Conservation (phyloP, 352 stramenopile species). For the Pythium sp. region DNA sequence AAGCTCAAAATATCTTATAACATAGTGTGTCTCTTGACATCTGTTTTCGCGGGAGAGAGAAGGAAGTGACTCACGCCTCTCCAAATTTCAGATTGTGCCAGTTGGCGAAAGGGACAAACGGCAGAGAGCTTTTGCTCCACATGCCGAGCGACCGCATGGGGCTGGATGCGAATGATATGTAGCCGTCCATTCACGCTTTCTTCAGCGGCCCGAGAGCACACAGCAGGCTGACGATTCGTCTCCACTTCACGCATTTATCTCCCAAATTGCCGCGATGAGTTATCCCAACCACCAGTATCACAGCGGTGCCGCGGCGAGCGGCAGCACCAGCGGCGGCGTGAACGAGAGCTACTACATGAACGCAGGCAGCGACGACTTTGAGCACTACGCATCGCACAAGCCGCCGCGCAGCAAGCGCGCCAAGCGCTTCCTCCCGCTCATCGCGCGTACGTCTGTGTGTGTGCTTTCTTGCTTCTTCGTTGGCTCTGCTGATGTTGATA, state of each 20-base stretch:
- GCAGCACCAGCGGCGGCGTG: conserved; percentile 3
- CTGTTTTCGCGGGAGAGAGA: not conserved
- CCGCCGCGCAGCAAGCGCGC: conserved; percentile 6
- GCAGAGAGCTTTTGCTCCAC: not conserved
- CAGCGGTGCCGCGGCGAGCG: not conserved
- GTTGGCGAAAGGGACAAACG: not conserved
- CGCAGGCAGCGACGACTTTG: conserved; percentile 17
- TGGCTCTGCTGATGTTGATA: not conserved
- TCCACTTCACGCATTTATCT: not conserved
- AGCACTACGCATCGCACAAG: conserved; percentile 13
- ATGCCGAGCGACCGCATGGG: not conserved
- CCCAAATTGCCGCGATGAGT: not conserved
- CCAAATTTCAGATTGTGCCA: conserved; percentile 4
- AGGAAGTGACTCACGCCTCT: not conserved
- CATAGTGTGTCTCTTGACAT: not conserved
- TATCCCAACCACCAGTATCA: conserved; percentile 1
- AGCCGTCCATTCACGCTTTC: conserved; percentile 4
- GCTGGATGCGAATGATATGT: not conserved
- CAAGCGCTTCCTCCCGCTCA: conserved; percentile 16
- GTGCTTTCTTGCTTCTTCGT: not conserved
- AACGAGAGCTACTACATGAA: conserved; percentile 25
- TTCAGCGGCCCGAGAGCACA: not conserved
- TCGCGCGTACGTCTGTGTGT: conserved; percentile 9
- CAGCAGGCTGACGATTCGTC: too few species aligned
- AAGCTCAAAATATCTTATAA: not conserved